A percentile compares a stretch with the other conserved stretches of the same genome.
These are phyloP conservation scores for Plasmodium adleri DNA, from an alignment of 169 alveolate genomes.

Conservation along the genomic window DNA sequence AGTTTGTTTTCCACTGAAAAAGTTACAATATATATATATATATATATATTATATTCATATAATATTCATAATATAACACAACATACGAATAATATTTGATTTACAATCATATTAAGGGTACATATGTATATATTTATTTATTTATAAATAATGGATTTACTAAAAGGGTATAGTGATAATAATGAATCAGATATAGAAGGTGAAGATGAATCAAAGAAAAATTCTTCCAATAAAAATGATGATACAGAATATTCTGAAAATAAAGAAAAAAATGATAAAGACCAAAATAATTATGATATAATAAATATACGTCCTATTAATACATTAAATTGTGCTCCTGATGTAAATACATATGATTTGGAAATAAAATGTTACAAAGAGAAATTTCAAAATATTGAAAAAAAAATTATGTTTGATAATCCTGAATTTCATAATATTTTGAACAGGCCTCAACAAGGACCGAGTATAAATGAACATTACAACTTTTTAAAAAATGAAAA, in stretches of 20 bases:
- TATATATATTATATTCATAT: too few species aligned
- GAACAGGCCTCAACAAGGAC: constrained; percentile 76
- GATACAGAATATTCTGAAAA: neutral
- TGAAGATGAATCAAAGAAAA: constrained; percentile 1
- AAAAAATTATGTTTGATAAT: constrained; percentile 67
- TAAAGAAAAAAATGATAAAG: constrained; percentile 1
- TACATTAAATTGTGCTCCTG: constrained; percentile 84
- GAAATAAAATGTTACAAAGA: constrained; percentile 77
- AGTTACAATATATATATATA: too few species aligned
- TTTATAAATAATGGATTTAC: constrained; percentile 50
- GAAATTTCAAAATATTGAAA: constrained; percentile 70
- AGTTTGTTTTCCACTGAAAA: too few species aligned
- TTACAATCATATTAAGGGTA: neutral
- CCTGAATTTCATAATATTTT: constrained; percentile 44
- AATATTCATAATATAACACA: too few species aligned
- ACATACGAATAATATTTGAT: too few species aligned
- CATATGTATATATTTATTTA: neutral
- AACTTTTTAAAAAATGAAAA: constrained; percentile 74
- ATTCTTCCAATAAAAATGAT: constrained; percentile 3
- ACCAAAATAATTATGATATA: constrained; percentile 1
- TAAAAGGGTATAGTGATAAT: constrained; percentile 62
- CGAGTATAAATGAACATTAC: constrained; percentile 68
- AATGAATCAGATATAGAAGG: constrained; percentile 41
- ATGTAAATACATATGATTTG: constrained; percentile 79
- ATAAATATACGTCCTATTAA: constrained; percentile 29